A percentile compares a stretch with the other conserved stretches of the same genome.
Conservation (phyloP, 208 protist genomes). For the Crithidia acanthocephali region DNA sequence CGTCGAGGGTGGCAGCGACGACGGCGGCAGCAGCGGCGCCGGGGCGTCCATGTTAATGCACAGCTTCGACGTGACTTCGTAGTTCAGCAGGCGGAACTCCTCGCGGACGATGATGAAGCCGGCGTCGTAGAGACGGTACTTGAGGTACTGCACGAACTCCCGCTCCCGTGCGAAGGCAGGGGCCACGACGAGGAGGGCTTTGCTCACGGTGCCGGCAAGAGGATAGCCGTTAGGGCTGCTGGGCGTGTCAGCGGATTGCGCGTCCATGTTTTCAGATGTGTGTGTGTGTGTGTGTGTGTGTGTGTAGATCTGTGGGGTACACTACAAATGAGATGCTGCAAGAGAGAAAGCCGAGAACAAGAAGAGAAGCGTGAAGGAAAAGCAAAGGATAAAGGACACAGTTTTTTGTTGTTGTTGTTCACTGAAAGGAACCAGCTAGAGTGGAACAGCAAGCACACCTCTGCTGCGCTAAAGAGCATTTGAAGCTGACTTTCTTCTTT, state of each 20-base stretch:
- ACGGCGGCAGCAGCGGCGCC: slow-evolving; percentile 26
- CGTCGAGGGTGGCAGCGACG: not conserved
- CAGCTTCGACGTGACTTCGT: slow-evolving; percentile 74
- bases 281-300: not conserved
- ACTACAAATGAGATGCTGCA: too few relatives aligned
- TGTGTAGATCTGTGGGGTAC: not conserved
- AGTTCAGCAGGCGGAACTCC: slow-evolving; percentile 79
- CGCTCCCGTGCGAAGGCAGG: slow-evolving; percentile 57
- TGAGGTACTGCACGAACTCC: slow-evolving; percentile 78
- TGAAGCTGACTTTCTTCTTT: too few relatives aligned
- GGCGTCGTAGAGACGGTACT: slow-evolving; percentile 80
- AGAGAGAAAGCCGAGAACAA: too few relatives aligned
- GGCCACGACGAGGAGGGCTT: slow-evolving; percentile 64
- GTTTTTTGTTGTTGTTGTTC: too few relatives aligned
- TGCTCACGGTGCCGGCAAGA: slow-evolving; percentile 69
- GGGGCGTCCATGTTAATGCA: slow-evolving; percentile 49
- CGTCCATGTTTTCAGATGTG: not conserved
- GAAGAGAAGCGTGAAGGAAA: too few relatives aligned
- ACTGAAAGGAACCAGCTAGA: too few relatives aligned
- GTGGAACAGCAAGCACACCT: too few relatives aligned
- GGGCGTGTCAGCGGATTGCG: slow-evolving; percentile 1
- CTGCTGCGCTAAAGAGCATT: too few relatives aligned
- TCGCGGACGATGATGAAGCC: slow-evolving; percentile 88
- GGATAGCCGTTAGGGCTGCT: slow-evolving; percentile 32
- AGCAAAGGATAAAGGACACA: too few relatives aligned